Conservation (phyloP, 768 basidiomycete genomes). For the Lactarius sanguifluus region DNA sequence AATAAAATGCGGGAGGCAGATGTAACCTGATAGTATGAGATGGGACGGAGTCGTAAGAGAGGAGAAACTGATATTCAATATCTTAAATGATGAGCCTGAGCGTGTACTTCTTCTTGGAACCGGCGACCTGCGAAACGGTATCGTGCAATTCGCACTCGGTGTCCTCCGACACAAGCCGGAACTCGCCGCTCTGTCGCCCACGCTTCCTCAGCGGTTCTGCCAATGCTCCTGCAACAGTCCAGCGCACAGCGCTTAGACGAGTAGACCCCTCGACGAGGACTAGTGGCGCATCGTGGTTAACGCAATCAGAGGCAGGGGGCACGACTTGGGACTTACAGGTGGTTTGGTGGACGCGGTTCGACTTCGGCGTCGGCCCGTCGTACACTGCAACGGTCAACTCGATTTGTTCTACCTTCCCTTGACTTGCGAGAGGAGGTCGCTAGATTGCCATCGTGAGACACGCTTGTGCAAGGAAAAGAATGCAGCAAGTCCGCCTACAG, state of each 20-base stretch:
- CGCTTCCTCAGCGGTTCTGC: neutral
- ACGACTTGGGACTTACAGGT: constrained; percentile 2
- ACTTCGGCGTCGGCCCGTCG: neutral
- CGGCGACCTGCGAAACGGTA: constrained; percentile 2
- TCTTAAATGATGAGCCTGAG: constrained; percentile 8
- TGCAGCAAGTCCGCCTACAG: neutral
- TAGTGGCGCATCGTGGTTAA: neutral
- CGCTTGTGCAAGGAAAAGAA: neutral
- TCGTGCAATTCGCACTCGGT: constrained; percentile 4
- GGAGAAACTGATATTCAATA: neutral
- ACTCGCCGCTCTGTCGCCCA: constrained; percentile 8
- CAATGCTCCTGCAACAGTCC: constrained; percentile 9
- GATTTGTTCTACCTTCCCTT: neutral
- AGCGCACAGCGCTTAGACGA: constrained; percentile 16
- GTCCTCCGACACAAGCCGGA: neutral
- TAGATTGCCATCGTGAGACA: neutral
- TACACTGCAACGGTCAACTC: constrained; percentile 12
- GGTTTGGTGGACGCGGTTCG: neutral
- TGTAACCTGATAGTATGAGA: neutral
- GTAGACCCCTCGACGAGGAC: constrained; percentile 15
- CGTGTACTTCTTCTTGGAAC: neutral
- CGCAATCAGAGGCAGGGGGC: no score
- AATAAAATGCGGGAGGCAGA: neutral
- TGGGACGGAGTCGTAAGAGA: neutral
- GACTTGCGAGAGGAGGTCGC: constrained; percentile 7